Evolutionary conservation across 768 basidiomycete genomes (phyloP), one percentile per base, ranked within the genome.

Genomic region (Rhizopogon salebrosus): DNA sequence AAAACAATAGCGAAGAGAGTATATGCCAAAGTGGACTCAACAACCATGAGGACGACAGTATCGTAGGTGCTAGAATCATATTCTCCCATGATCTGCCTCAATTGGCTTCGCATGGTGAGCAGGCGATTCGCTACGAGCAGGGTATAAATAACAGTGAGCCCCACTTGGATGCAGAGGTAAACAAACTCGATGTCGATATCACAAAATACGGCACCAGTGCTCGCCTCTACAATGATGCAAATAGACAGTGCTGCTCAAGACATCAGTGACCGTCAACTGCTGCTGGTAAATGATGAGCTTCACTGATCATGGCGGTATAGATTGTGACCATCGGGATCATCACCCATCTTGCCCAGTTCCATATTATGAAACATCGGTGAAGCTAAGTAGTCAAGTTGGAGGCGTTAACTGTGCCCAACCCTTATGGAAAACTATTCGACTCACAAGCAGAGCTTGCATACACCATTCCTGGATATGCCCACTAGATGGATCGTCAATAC

Each of bases 1-100:
- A 71, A 74, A 14, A 71, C 39, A 11, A 72, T 26, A 10, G 57
- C 61, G 26, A 65, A 52, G 1, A 55, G 37, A 0, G 65, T 43
- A 46, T 71, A 72, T 13, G 66, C 40, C 1, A 64, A 55, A 1
- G 72, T 69, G 9, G 66, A 70, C 48, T 75, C 73, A 52, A 75
- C 53, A 14, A 73, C 49, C 64, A 75, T 71, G 18, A 62, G 55
- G 1, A 57, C 54, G 0, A 70, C 61, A 2, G 52, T 57, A 13
- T 64, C 54, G 48, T 73, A 75, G 7, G 53, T 48, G 18, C 49
- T 52, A 20, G 59, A 6, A 26, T 62, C 51, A 40, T 56, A 53
- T 4, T 24, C 49, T 31, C 54, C 69, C 3, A 64, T 48, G n/a
- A 45, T 26, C 4, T 41, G 43, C 18, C n/a, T 27, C 35, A 64